Evolutionary conservation across 148 eudicot species (phyloP), one percentile per base, ranked within the genome.

Genomic region (Rheum nobile): DNA sequence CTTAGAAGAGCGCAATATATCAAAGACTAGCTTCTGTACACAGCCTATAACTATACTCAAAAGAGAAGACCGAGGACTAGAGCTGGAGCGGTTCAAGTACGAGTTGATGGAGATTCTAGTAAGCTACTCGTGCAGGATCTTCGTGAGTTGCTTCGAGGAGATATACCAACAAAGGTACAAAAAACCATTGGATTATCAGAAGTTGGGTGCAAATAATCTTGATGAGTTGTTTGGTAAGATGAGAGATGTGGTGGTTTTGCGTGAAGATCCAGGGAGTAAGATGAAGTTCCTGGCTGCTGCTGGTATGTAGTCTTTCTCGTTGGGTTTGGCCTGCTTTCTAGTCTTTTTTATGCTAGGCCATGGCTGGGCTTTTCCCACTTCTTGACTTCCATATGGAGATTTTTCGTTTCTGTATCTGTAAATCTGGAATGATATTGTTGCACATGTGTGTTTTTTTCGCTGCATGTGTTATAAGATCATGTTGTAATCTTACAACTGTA

Each of bases 81-180:
- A 77, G 32, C 81, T 91, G 35, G 72, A 80, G 37, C 75, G 79
- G 69, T 91, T 95, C 75, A 95, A 84, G 83, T 55, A 78, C 8
- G 98, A 95, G 90, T 87, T 95, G 55, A 89, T 91, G 78, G 98
- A 95, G 81, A 95, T 95, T 76, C 79, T 95, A 10, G 96, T 95
- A 70, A 88, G 98, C 67, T 95, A 82, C 71, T 87, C 88, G 12
- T 86, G 96, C 68, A 78, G 84, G 74, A 79, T 95, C 72, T 86
- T 81, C 75, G 47, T 95, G 26, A 83, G 84, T 71, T 75, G 72
- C 71, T 91, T 95, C 78, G 93, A 90, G 76, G 88, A 84, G 12
- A 88, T 91, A 75, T 95, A 95, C 75, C 82, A 83, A 71, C 98
- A 91, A 81, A 80, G 93, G 77, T 90, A 95, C 77, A 95, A 90